phyloP scores from a whole-genome alignment of 2,329 filamentous ascomycete genomes.

The Grosmannia penicillata region DNA sequence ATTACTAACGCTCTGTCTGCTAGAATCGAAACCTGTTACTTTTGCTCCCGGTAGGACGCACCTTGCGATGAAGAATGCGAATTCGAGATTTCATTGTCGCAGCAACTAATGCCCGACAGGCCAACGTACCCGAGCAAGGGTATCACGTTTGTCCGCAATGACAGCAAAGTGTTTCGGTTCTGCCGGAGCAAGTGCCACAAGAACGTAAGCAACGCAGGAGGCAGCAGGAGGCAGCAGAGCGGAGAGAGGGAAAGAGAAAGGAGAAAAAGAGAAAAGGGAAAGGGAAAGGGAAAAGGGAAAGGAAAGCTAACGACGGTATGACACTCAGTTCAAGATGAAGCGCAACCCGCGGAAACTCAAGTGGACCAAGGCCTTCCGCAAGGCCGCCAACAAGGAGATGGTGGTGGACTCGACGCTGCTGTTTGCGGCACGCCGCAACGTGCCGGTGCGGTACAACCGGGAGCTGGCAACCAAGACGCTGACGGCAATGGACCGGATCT shows the following conservation, averaged over 20 bases:
- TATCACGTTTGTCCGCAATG: constrained; percentile 36
- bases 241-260: background rate
- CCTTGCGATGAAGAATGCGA: too few species aligned
- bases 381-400: constrained; percentile 72
- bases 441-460: constrained; percentile 90
- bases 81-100: too few species aligned
- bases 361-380: constrained; percentile 91
- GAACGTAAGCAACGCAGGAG: constrained; percentile 28
- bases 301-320: background rate
- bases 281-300: background rate
- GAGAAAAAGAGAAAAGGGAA: background rate
- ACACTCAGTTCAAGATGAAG: constrained; percentile 78
- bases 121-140: constrained; percentile 41
- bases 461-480: constrained; percentile 78
- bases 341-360: constrained; percentile 91
- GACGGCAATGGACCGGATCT: constrained; percentile 80
- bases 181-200: constrained; percentile 45
- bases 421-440: constrained; percentile 85
- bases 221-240: background rate
- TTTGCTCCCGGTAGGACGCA: constrained; percentile 55
- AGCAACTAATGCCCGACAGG: too few species aligned
- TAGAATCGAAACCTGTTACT: constrained; percentile 53
- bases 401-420: constrained; percentile 87
- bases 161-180: constrained; percentile 40
- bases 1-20: background rate